phyloP scores from a whole-genome alignment of 1,284 basidiomycete genomes.

The Ustilago loliicola region DNA sequence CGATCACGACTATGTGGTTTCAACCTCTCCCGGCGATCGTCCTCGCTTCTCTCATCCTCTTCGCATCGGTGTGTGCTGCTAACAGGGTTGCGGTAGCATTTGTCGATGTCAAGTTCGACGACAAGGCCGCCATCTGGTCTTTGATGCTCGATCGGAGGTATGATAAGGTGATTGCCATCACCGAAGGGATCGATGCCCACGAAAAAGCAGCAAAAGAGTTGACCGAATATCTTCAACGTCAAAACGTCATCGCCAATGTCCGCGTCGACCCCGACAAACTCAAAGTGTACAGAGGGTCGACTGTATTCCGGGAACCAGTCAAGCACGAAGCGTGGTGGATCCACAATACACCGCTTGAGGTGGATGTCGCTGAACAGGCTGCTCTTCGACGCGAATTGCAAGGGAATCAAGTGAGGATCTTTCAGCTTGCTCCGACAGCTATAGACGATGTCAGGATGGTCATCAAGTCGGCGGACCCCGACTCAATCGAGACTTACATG shows the following conservation, averaged over 20 bases:
- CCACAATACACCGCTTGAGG: neutral
- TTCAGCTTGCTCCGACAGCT: slow-evolving; percentile 37
- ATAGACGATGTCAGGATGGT: slow-evolving; percentile 9
- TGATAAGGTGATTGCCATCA: slow-evolving; percentile 30
- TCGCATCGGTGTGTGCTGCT: neutral
- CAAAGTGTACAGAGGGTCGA: slow-evolving; percentile 16
- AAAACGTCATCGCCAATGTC: slow-evolving; percentile 8
- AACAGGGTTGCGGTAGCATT: slow-evolving; percentile 31
- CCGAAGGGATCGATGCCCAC: slow-evolving; percentile 28
- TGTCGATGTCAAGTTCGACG: slow-evolving; percentile 48
- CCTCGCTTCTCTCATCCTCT: neutral
- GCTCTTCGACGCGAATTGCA: neutral
- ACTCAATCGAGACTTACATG: slow-evolving; percentile 26
- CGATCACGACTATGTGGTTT: slow-evolving; percentile 16
- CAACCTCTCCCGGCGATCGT: neutral
- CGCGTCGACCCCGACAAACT: slow-evolving; percentile 10
- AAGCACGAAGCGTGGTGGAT: slow-evolving; percentile 37
- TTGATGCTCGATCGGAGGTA: slow-evolving; percentile 27
- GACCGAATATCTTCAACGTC: slow-evolving; percentile 11
- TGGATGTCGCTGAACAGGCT: neutral
- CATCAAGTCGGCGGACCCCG: slow-evolving; percentile 19
- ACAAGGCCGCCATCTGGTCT: slow-evolving; percentile 46
- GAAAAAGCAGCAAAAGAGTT: slow-evolving; percentile 28
- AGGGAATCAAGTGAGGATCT: slow-evolving; percentile 25
- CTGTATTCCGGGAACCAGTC: neutral